phyloP scores from a whole-genome alignment of 176 grass and related monocot genomes.

The Bromus sterilis region DNA sequence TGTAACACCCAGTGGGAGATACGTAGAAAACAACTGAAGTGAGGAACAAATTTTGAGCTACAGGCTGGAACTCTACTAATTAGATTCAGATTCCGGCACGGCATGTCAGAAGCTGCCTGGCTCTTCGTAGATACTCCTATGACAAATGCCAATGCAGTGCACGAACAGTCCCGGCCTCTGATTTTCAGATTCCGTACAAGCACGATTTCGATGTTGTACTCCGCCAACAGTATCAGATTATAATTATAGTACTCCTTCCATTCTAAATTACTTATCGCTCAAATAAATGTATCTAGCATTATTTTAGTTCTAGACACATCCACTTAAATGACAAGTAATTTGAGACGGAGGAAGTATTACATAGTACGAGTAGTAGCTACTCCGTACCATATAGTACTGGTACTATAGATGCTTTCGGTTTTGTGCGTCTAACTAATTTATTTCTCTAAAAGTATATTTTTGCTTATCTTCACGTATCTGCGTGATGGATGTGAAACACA shows the following conservation, averaged over 20 bases:
- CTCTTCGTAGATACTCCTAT: background rate
- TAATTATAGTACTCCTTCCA: too few species aligned
- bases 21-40: background rate
- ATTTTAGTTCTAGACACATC: too few species aligned
- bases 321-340: too few species aligned
- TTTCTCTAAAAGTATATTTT: too few species aligned
- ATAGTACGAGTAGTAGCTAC: too few species aligned
- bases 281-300: too few species aligned
- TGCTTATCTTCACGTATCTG: too few species aligned
- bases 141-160: background rate
- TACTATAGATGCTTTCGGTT: too few species aligned
- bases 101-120: conserved; percentile 5
- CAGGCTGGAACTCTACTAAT: background rate
- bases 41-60: background rate
- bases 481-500: background rate
- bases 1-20: background rate
- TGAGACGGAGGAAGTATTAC: too few species aligned
- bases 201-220: background rate
- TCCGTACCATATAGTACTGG: too few species aligned
- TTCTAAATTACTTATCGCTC: too few species aligned
- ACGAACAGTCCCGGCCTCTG: background rate
- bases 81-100: background rate
- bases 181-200: background rate
- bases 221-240: background rate
- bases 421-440: background rate